phyloP scores from a whole-genome alignment of 1,139 yeast species.

The Pichia kudriavzevii region DNA sequence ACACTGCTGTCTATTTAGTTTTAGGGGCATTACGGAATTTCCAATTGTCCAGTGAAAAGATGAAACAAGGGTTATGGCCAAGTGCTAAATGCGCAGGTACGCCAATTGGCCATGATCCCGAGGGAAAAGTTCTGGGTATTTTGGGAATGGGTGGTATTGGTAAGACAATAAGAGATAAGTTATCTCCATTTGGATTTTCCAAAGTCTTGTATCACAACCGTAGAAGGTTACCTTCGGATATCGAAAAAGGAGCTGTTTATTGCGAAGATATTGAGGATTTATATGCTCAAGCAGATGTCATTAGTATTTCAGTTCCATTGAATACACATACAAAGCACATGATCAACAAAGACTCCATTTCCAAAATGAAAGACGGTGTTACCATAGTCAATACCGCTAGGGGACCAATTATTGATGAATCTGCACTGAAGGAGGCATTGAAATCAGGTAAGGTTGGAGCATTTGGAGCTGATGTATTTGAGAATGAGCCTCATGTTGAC shows the following conservation, averaged over 20 bases:
- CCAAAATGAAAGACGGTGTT: conserved; percentile 61
- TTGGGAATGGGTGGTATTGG: conserved; percentile 84
- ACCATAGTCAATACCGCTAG: conserved; percentile 59
- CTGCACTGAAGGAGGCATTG: conserved; percentile 50
- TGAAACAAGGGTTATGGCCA: conserved; percentile 56
- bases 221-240: conserved; percentile 41
- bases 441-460: conserved; percentile 63
- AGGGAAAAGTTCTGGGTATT: conserved; percentile 59
- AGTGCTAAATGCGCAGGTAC: conserved; percentile 35
- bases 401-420: conserved; percentile 51
- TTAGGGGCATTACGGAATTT: conserved; percentile 66
- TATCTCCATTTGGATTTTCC: conserved; percentile 54
- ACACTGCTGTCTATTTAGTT: conserved; percentile 60
- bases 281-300: conserved; percentile 47
- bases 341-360: conserved; percentile 44
- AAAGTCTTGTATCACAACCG: conserved; percentile 63
- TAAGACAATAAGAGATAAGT: conserved; percentile 59
- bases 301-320: conserved; percentile 59
- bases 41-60: conserved; percentile 37
- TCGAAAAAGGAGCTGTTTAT: conserved; percentile 46
- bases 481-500: conserved; percentile 68
- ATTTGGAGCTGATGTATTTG: conserved; percentile 80
- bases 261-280: conserved; percentile 48
- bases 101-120: conserved; percentile 52
- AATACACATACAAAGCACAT: conserved; percentile 45